Percentiles rank a stretch among this genome's conserved stretches.
Conservation (phyloP, 1,139 yeast genomes). For the Candida sanyaensis region DNA sequence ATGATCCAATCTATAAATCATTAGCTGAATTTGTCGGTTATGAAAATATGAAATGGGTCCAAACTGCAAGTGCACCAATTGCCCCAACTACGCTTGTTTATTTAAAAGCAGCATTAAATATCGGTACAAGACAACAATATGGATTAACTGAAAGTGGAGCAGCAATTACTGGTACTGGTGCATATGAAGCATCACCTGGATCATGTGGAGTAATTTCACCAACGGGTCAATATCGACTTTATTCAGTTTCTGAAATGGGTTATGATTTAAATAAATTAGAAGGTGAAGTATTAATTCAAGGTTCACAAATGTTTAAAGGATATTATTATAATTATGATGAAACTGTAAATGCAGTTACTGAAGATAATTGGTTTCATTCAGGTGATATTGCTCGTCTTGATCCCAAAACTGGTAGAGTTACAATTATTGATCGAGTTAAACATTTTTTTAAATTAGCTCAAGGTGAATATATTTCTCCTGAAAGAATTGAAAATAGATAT, state of each 20-base stretch:
- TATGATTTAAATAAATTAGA: constrained; percentile 23
- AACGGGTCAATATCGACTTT: constrained; percentile 28
- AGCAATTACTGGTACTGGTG: constrained; percentile 29
- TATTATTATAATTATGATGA: constrained; percentile 29
- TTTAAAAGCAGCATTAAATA: constrained; percentile 32
- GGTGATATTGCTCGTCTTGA: constrained; percentile 40
- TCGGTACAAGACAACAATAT: constrained; percentile 38
- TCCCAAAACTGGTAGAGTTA: constrained; percentile 24
- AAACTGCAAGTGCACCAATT: constrained; percentile 41
- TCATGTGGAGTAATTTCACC: constrained; percentile 34
- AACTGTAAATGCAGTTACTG: constrained; percentile 21
- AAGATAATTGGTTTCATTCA: constrained; percentile 38
- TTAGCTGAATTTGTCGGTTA: constrained; percentile 32
- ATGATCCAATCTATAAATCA: constrained; percentile 23
- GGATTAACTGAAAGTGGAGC: constrained; percentile 43
- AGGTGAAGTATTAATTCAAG: constrained; percentile 35
- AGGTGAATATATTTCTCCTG: constrained; percentile 41
- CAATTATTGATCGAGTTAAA: constrained; percentile 39
- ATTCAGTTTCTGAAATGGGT: constrained; percentile 30
- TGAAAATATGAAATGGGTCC: constrained; percentile 24
- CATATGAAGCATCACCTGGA: constrained; percentile 35
- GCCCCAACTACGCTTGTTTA: constrained; percentile 32
- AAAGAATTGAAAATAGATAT: constrained; percentile 35
- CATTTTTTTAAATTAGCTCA: constrained; percentile 43
- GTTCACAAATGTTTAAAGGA: constrained; percentile 32